These are phyloP conservation scores for Nakaseomyces kungkrabaensis DNA, from an alignment of 1,139 yeast genomes.

Conservation along the genomic window DNA sequence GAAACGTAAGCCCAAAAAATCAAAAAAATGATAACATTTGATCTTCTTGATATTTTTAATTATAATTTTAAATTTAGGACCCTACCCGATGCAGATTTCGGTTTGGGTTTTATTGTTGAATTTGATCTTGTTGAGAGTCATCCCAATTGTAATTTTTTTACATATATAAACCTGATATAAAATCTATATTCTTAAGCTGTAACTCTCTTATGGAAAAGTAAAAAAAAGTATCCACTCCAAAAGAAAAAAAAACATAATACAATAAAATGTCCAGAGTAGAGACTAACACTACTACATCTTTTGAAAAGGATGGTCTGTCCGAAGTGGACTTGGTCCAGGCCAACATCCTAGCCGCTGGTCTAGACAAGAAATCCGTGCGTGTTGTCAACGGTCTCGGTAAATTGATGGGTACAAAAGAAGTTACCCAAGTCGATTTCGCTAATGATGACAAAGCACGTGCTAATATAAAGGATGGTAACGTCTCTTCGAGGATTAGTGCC, in stretches of 20 bases:
- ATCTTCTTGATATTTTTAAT: no score
- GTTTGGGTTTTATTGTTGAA: no score
- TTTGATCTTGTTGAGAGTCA: no score
- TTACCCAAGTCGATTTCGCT: conserved; percentile 56
- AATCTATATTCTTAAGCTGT: no score
- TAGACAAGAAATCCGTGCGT: conserved; percentile 57
- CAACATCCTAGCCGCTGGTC: conserved; percentile 84
- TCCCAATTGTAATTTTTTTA: no score
- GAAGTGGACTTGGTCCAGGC: conserved; percentile 63
- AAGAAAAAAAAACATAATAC: background rate
- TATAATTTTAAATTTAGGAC: no score
- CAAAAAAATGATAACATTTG: background rate
- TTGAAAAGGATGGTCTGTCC: conserved; percentile 28
- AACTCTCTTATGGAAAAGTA: no score
- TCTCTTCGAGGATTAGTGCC: conserved; percentile 19
- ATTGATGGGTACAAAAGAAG: conserved; percentile 69
- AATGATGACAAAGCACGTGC: conserved; percentile 39
- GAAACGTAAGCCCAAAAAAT: background rate
- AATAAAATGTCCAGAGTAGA: conserved; percentile 1
- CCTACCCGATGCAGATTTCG: no score
- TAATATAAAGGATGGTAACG: conserved; percentile 6
- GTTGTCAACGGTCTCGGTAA: conserved; percentile 70
- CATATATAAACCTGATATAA: no score
- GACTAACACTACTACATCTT: background rate
- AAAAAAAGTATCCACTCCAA: no score